Conservation (phyloP, 1,284 basidiomycete genomes). For the Xerocomus amazonicus region DNA sequence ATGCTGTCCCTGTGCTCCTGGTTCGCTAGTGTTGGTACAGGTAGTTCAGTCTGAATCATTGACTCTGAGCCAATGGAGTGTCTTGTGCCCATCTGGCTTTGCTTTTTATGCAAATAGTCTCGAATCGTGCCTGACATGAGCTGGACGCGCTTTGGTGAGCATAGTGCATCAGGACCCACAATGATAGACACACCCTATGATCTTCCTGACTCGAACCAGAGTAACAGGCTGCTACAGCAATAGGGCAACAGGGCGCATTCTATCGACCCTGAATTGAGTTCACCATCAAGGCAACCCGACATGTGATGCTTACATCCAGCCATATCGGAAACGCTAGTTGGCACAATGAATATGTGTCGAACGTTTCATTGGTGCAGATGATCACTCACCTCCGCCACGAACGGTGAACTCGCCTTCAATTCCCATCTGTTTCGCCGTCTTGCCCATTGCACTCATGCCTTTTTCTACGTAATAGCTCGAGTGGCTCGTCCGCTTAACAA, state of each 20-base stretch:
- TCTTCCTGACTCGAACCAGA: constrained; percentile 80
- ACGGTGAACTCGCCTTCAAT: constrained; percentile 60
- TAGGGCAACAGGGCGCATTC: constrained; percentile 79
- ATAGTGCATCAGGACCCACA: neutral
- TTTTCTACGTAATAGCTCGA: constrained; percentile 81
- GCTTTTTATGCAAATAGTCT: constrained; percentile 66
- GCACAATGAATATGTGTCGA: constrained; percentile 8
- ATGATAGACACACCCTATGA: constrained; percentile 53
- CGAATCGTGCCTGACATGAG: constrained; percentile 61
- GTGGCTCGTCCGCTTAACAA: constrained; percentile 76
- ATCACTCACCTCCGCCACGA: constrained; percentile 67
- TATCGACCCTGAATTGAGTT: constrained; percentile 30
- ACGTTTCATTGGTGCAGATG: neutral
- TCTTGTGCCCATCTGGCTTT: constrained; percentile 33
- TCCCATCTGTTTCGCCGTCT: constrained; percentile 65
- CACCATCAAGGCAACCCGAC: constrained; percentile 1
- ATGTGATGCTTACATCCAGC: constrained; percentile 55
- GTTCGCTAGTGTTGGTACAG: constrained; percentile 31
- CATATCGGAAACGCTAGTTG: constrained; percentile 73
- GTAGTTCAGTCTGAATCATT: constrained; percentile 31
- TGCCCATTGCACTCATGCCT: constrained; percentile 77
- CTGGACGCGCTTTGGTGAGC: constrained; percentile 35
- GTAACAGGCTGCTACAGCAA: constrained; percentile 74
- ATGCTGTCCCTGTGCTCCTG: constrained; percentile 32
- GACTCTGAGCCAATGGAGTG: constrained; percentile 24